These are phyloP conservation scores for Knufia fluminis DNA, from an alignment of 2,329 filamentous ascomycete genomes.

Conservation along the genomic window DNA sequence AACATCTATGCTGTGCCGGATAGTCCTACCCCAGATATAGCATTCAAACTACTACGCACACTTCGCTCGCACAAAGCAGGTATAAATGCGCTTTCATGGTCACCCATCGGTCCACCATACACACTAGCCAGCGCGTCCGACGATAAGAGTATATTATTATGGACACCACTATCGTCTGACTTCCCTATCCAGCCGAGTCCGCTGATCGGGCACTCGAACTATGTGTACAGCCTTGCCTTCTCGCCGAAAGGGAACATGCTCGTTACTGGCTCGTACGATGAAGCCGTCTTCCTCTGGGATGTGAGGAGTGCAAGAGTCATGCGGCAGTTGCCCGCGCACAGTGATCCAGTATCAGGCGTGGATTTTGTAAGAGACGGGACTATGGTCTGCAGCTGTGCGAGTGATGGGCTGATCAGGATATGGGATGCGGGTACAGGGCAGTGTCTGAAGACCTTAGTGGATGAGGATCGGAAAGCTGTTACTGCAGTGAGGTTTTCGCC, in stretches of 20 bases:
- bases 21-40: conserved; percentile 46
- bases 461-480: conserved; percentile 90
- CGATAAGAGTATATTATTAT: conserved; percentile 90
- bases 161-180: conserved; percentile 59
- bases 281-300: conserved; percentile 96
- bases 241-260: conserved; percentile 98
- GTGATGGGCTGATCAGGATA: conserved; percentile 82
- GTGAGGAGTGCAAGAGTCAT: conserved; percentile 79
- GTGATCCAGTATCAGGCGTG: conserved; percentile 85
- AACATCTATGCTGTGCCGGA: conserved; percentile 59
- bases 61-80: conserved; percentile 90
- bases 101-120: conserved; percentile 61
- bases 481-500: conserved; percentile 85
- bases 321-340: conserved; percentile 86
- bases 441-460: conserved; percentile 85
- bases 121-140: conserved; percentile 86
- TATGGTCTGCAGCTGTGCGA: conserved; percentile 80
- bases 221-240: conserved; percentile 88
- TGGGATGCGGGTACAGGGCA: conserved; percentile 96
- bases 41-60: conserved; percentile 69
- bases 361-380: conserved; percentile 91
- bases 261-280: conserved; percentile 89
- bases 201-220: conserved; percentile 85
- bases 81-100: conserved; percentile 89
- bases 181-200: conserved; percentile 41